A percentile compares a stretch with the other conserved stretches of the same genome.
These are phyloP conservation scores for Clitopilus hobsonii DNA, from an alignment of 768 basidiomycete genomes.

Conservation along the genomic window DNA sequence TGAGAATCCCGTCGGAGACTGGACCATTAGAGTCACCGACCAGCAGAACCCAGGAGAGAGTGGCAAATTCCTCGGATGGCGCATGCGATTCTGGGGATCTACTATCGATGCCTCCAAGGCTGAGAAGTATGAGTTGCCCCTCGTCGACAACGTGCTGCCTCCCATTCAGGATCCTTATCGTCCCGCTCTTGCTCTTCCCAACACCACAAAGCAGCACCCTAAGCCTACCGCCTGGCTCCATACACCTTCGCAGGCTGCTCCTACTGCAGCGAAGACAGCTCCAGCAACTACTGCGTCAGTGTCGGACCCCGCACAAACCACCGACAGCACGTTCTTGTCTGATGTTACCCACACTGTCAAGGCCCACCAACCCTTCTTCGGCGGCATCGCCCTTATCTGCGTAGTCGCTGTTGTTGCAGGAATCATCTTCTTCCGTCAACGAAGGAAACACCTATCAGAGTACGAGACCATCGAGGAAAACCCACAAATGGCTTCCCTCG, in stretches of 20 bases:
- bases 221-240: slow-evolving; percentile 85
- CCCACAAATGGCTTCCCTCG: neutral
- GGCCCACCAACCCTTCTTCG: slow-evolving; percentile 82
- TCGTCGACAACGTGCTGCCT: slow-evolving; percentile 44
- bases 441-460: slow-evolving; percentile 24
- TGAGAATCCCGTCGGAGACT: slow-evolving; percentile 86
- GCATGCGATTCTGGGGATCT: slow-evolving; percentile 89
- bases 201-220: slow-evolving; percentile 55
- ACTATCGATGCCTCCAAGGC: slow-evolving; percentile 66
- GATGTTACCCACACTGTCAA: slow-evolving; percentile 65
- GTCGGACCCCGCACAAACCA: slow-evolving; percentile 31
- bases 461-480: neutral
- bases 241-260: slow-evolving; percentile 27
- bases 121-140: slow-evolving; percentile 54
- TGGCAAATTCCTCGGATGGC: slow-evolving; percentile 84
- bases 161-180: slow-evolving; percentile 33
- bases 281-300: slow-evolving; percentile 33
- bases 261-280: slow-evolving; percentile 38
- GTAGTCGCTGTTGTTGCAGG: slow-evolving; percentile 65
- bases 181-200: slow-evolving; percentile 26
- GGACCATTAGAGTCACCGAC: slow-evolving; percentile 87
- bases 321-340: slow-evolving; percentile 29
- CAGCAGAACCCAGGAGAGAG: slow-evolving; percentile 47
- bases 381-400: slow-evolving; percentile 66
- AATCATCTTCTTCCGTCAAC: slow-evolving; percentile 74